Evolutionary conservation across 768 basidiomycete genomes (phyloP).

Genomic region (Trametopsis cervina): DNA sequence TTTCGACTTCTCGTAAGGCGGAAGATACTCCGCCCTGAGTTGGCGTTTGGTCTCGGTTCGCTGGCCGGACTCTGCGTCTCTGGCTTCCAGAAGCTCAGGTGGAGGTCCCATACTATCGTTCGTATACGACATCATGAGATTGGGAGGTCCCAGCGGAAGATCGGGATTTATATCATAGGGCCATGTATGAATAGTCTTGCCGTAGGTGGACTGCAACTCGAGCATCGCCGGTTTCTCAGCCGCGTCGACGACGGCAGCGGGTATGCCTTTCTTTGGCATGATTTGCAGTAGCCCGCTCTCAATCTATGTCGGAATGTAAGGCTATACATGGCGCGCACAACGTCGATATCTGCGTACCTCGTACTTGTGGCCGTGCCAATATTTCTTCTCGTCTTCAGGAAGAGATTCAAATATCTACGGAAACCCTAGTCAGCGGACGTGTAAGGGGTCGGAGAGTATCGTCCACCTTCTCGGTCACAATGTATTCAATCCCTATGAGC

Average conservation of each 20-base stretch:
- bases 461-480: conserved; percentile 34
- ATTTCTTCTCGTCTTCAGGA: conserved; percentile 38
- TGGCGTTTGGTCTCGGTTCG: conserved; percentile 28
- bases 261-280: conserved; percentile 23
- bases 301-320: conserved; percentile 14
- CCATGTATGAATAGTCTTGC: conserved; percentile 38
- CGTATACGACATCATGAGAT: conserved; percentile 41
- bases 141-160: conserved; percentile 38
- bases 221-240: conserved; percentile 36
- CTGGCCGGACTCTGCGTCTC: conserved; percentile 30
- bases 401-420: conserved; percentile 31
- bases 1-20: conserved; percentile 28
- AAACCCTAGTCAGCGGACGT: too few species aligned
- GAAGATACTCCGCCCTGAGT: conserved; percentile 31
- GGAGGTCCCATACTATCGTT: conserved; percentile 28
- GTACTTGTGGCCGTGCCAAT: conserved; percentile 49
- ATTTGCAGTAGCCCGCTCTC: conserved; percentile 30
- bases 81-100: conserved; percentile 22
- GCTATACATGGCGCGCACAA: background rate
- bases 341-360: conserved; percentile 23
- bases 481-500: conserved; percentile 49
- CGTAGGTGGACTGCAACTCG: conserved; percentile 40
- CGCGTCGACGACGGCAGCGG: conserved; percentile 26
- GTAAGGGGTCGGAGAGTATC: background rate
- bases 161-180: conserved; percentile 32